phyloP scores from a whole-genome alignment of 2,329 filamentous ascomycete genomes.

The Alternaria sp. region DNA sequence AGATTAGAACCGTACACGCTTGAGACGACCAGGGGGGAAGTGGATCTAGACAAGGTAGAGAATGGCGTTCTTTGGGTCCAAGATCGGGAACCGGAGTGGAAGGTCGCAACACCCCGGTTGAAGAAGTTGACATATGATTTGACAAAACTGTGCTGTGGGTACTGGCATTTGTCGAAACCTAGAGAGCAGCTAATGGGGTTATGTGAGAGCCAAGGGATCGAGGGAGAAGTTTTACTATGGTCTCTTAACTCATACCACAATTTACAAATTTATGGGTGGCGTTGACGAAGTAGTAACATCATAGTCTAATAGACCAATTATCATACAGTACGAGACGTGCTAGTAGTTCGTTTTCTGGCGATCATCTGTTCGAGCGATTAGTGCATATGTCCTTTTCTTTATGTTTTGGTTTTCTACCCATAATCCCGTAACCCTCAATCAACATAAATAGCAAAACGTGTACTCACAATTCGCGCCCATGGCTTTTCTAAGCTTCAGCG shows the following conservation, averaged over 20 bases:
- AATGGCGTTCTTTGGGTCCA: neutral
- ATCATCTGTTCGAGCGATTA: slow-evolving; percentile 22
- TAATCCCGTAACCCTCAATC: neutral
- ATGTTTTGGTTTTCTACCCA: neutral
- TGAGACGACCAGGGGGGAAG: too few relatives aligned
- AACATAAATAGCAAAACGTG: slow-evolving; percentile 2
- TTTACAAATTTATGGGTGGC: too few relatives aligned
- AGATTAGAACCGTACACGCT: too few relatives aligned
- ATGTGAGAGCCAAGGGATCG: neutral
- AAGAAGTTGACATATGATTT: slow-evolving; percentile 10
- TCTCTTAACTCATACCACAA: neutral
- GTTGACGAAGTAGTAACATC: neutral
- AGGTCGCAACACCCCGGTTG: slow-evolving; percentile 9
- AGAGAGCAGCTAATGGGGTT: neutral
- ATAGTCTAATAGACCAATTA: neutral
- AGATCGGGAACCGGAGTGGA: slow-evolving; percentile 6
- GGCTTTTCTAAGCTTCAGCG: slow-evolving; percentile 68
- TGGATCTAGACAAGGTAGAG: too few relatives aligned
- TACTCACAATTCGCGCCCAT: slow-evolving; percentile 75
- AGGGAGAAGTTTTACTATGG: neutral
- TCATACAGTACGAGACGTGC: neutral
- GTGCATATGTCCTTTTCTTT: neutral
- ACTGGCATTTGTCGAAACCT: neutral
- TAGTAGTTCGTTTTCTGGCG: slow-evolving; percentile 34
- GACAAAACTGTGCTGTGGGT: neutral